These are phyloP conservation scores for Hylodesmum podocarpum DNA, from an alignment of 306 rosid genomes.

Conservation along the genomic window DNA sequence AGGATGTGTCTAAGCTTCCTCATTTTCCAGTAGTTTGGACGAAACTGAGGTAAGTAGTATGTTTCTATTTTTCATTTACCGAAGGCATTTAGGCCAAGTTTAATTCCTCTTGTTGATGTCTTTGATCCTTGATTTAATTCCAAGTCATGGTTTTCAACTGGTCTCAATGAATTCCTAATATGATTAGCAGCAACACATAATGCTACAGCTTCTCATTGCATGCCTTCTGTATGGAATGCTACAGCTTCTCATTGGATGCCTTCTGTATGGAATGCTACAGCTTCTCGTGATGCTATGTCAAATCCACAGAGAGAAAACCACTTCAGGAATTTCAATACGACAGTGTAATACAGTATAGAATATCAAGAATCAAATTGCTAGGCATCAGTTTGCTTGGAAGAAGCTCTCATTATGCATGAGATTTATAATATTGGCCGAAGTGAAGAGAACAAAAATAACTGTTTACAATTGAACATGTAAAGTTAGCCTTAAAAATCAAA, in stretches of 20 bases:
- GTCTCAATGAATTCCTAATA: slow-evolving; percentile 41
- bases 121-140: slow-evolving; percentile 26
- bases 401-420: slow-evolving; percentile 35
- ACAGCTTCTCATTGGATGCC: slow-evolving; percentile 38
- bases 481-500: too few species aligned
- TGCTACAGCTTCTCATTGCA: slow-evolving; percentile 33
- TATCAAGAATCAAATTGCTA: slow-evolving; percentile 50
- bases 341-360: slow-evolving; percentile 65
- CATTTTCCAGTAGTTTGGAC: slow-evolving; percentile 77
- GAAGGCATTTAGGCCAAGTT: neutral
- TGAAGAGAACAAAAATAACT: slow-evolving; percentile 50
- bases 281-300: slow-evolving; percentile 32
- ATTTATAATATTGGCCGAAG: slow-evolving; percentile 31
- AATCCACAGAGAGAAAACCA: slow-evolving; percentile 37
- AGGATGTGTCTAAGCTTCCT: slow-evolving; percentile 78
- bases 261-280: slow-evolving; percentile 37
- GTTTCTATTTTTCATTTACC: neutral
- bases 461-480: slow-evolving; percentile 53
- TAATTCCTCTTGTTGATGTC: neutral
- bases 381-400: slow-evolving; percentile 31
- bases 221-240: slow-evolving; percentile 37
- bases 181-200: slow-evolving; percentile 40
- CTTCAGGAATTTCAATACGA: slow-evolving; percentile 58
- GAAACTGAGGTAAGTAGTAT: slow-evolving; percentile 64
- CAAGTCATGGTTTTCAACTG: slow-evolving; percentile 50